Evolutionary conservation across 768 basidiomycete species (phyloP).

Genomic region (Tubosaeta sp.): DNA sequence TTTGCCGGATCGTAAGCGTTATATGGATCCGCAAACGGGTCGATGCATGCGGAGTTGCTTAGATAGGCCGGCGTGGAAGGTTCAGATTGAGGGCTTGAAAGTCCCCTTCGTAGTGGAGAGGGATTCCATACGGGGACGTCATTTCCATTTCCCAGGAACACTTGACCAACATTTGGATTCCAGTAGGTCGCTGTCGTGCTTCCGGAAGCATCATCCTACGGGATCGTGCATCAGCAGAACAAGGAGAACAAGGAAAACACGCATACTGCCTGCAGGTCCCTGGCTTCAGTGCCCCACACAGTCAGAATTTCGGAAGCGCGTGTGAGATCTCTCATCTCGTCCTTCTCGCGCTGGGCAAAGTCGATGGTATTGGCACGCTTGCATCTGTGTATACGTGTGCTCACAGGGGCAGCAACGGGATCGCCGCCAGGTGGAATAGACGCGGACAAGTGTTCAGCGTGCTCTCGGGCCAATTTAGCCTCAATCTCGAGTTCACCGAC

Average conservation of each 20-base stretch:
- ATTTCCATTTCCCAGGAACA: constrained; percentile 77
- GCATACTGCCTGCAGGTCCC: constrained; percentile 10
- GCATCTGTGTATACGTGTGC: constrained; percentile 23
- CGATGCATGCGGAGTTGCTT: constrained; percentile 7
- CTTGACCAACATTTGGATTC: constrained; percentile 59
- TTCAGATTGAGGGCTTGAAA: background rate
- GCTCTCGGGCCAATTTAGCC: constrained; percentile 8
- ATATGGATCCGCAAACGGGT: constrained; percentile 16
- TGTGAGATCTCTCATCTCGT: constrained; percentile 88
- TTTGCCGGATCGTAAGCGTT: constrained; percentile 11
- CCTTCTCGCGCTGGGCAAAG: constrained; percentile 79
- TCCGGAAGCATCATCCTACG: constrained; percentile 23
- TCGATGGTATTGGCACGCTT: constrained; percentile 59
- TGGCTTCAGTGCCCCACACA: constrained; percentile 26
- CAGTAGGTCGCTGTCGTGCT: constrained; percentile 41
- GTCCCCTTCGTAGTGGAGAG: constrained; percentile 13
- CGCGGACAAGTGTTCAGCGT: background rate
- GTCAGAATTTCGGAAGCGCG: constrained; percentile 74
- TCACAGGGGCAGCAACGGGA: constrained; percentile 1
- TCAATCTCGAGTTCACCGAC: constrained; percentile 23
- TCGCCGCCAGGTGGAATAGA: background rate
- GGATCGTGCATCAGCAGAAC: constrained; percentile 2
- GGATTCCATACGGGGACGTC: constrained; percentile 60
- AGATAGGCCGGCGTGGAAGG: background rate
- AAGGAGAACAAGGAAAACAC: background rate